Base-by-base conservation (phyloP, 1,139 yeast species). In the Geotrichum macrosporum region DNA sequence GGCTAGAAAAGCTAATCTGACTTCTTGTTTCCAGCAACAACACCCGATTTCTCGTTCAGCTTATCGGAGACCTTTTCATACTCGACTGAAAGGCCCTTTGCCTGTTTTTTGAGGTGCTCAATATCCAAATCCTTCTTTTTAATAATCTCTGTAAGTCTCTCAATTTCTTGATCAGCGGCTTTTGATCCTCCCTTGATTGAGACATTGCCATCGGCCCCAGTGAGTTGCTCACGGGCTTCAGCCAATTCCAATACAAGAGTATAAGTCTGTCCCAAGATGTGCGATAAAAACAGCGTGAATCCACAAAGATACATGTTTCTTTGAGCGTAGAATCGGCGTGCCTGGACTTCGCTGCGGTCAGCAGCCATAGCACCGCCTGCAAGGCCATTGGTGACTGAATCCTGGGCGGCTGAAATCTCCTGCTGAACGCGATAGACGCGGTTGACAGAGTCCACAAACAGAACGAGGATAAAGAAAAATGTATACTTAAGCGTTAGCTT, bases 301-400 rank as follows among this genome's bases (percentile, higher is more conserved):
- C 99, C 99, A 59, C 96, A 87, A 51, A 94, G 76, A 62, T 94
- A 94, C 84, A 89, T 81, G 72, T 94, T 94, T 70, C 99, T 80
- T 71, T 94, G 98, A 18, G 96, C 87, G 62, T 89, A 88, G 68
- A 94, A 94, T 62, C 89, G 77, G 67, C n/a, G n/a, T 20, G 96
- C 89, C 66, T 84, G 94, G 53, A 84, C 73, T 58, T 87, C 96
- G 8, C 87, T 71, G 50, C 95, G 74, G 58, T 84, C 89, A 10
- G 57, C 53, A 12, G 47, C 50, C n/a, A 46, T 31, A 9, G 35
- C 27, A 10, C 39, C 32, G 19, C 9, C 6, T 6, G 34, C 41
- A 3, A 31, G 9, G 8, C 24, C 22, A 5, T 46, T 51, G 31
- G 52, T 51, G 15, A 50, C 54, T 4, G 26, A 33, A 31, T 51